Base-by-base conservation (phyloP, 345 rosid species). In the Camelina hispida region DNA sequence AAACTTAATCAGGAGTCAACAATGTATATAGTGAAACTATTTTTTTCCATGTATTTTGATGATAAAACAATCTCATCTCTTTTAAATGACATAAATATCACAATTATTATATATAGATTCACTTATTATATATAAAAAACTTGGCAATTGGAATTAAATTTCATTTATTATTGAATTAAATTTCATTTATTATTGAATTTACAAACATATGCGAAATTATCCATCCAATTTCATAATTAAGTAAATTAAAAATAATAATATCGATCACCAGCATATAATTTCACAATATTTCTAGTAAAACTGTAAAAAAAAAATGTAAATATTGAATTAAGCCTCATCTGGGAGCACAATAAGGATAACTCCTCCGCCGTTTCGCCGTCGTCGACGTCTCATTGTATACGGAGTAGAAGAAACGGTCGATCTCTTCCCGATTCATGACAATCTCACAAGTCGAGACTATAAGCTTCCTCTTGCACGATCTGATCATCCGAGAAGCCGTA, bases 401-500 rank as follows among this genome's bases (percentile, higher is more conserved):
- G 17, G 77, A 63, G 35, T 69, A 32, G 73, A 78, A 78, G 34
- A 78, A 78, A 40, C 77, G 57, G 13, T 71, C 81, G 66, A 78
- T 72, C 56, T 77, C 80, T 63, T 77, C 80, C 13, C 76, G 62
- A 23, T 77, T 77, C 76, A 71, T 63, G 9, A 77, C 71, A 6
- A 71, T 65, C 72, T 77, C 80, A 77, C 76, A 71, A 77, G 68
- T 65, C 23, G 81, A 72, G 4, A 66, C 76, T 60, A 72, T 11
- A 25, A 78, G 77, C 69, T 78, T 78, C 73, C 81, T 72, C 64
- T 78, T 78, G 38, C 81, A 78, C 68, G 81, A 72, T 71, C 73
- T 78, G 42, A 72, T 77, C 76, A 69, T 72, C 56, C 43, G 23
- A 78, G 63, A 42, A 68, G 77, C 77, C 46, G 77, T 65, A 9